Conservation (phyloP, 1,284 basidiomycete genomes). For the Irpex sp. region DNA sequence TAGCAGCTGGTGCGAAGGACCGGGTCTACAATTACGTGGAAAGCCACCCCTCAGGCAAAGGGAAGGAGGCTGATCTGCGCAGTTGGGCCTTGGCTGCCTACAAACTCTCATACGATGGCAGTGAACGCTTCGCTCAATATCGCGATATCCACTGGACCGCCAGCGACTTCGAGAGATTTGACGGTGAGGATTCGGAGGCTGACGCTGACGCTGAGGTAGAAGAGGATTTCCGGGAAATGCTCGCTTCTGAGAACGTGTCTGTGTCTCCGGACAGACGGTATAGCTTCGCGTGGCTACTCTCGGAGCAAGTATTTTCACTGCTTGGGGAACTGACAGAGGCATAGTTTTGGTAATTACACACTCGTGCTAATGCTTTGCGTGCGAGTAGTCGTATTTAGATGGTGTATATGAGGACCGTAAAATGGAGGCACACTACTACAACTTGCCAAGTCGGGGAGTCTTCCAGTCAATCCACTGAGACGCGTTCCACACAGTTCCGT, state of each 20-base stretch:
- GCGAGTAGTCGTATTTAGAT: too few species aligned
- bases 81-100: slow-evolving; percentile 9
- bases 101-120: slow-evolving; percentile 6
- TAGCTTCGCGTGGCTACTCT: slow-evolving; percentile 5
- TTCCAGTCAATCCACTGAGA: slow-evolving; percentile 47
- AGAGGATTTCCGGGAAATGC: not conserved
- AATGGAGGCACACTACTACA: not conserved
- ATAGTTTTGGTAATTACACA: not conserved
- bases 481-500: slow-evolving; percentile 36
- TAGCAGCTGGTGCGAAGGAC: not conserved
- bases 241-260: not conserved
- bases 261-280: not conserved
- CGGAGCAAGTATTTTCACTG: not conserved
- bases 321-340: not conserved
- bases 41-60: not conserved
- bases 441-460: slow-evolving; percentile 28
- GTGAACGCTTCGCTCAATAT: not conserved
- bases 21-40: not conserved
- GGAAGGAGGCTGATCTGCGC: not conserved
- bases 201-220: not conserved
- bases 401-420: not conserved
- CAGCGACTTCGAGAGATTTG: not conserved
- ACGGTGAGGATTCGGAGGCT: not conserved
- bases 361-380: too few species aligned
- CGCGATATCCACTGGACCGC: not conserved